Percentiles rank a stretch among this genome's conserved stretches.
These are phyloP conservation scores for Onygenales sp. DNA, from an alignment of 2,329 filamentous ascomycete species.

Conservation along the genomic window DNA sequence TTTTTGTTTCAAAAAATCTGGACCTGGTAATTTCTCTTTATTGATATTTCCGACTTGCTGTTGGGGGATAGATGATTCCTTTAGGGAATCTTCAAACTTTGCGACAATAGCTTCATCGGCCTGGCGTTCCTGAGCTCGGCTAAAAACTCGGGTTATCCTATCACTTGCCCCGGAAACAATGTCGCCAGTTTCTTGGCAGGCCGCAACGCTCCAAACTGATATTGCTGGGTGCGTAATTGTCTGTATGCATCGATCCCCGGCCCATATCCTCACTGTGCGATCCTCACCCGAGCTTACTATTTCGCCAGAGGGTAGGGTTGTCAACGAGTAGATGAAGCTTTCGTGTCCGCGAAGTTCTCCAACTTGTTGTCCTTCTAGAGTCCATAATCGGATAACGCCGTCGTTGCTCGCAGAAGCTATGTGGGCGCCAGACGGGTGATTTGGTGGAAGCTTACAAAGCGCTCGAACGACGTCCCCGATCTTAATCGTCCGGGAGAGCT, in stretches of 20 bases:
- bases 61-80: constrained; percentile 74
- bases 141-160: constrained; percentile 75
- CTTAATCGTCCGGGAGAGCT: constrained; percentile 54
- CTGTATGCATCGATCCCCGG: constrained; percentile 70
- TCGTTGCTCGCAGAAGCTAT: constrained; percentile 95
- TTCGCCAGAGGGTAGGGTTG: constrained; percentile 70
- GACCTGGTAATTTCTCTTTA: constrained; percentile 82
- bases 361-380: constrained; percentile 64
- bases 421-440: constrained; percentile 74
- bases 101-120: constrained; percentile 60
- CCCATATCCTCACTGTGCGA: constrained; percentile 86
- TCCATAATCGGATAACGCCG: constrained; percentile 80
- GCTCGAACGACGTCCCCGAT: constrained; percentile 77
- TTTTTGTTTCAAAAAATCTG: constrained; percentile 72
- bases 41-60: constrained; percentile 77
- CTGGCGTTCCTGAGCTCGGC: constrained; percentile 56
- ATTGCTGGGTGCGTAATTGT: constrained; percentile 96
- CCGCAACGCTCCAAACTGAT: constrained; percentile 90
- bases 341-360: constrained; percentile 79
- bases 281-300: constrained; percentile 89
- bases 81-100: constrained; percentile 73
- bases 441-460: constrained; percentile 67
- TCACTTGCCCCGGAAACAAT: constrained; percentile 93
- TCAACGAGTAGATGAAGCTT: constrained; percentile 85
- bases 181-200: constrained; percentile 71